phyloP scores from a whole-genome alignment of 768 basidiomycete genomes.

The Tremella mesenterica region DNA sequence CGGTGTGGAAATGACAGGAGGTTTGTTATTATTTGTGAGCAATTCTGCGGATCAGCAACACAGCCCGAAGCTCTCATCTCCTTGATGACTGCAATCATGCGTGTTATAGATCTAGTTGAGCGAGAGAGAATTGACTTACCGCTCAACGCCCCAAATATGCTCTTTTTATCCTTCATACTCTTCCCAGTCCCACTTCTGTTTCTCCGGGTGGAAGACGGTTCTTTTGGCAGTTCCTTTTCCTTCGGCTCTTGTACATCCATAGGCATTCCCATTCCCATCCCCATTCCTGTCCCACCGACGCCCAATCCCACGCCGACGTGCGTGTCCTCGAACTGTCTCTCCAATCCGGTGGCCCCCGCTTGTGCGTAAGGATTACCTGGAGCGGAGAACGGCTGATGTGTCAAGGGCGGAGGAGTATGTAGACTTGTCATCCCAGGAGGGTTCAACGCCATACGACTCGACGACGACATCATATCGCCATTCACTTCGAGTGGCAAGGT shows the following conservation, averaged over 20 bases:
- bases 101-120: too few relatives aligned
- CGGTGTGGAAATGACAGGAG: constrained; percentile 82
- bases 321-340: constrained; percentile 29
- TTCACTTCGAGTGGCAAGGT: constrained; percentile 33
- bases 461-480: constrained; percentile 1
- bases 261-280: constrained; percentile 26
- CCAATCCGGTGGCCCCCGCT: constrained; percentile 20
- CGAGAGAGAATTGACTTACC: constrained; percentile 18
- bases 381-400: constrained; percentile 11
- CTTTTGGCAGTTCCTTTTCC: constrained; percentile 40
- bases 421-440: constrained; percentile 1
- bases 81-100: too few relatives aligned
- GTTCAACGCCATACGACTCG: constrained; percentile 1
- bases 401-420: constrained; percentile 2
- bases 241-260: constrained; percentile 26
- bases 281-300: constrained; percentile 24
- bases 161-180: constrained; percentile 43
- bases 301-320: too few relatives aligned
- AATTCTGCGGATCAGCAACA: constrained; percentile 24
- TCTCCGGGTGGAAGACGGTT: constrained; percentile 29
- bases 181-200: constrained; percentile 40
- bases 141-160: constrained; percentile 42
- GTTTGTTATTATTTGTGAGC: constrained; percentile 40
- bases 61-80: not conserved
- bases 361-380: constrained; percentile 24